Evolutionary conservation across 2,329 filamentous ascomycete species (phyloP).

Genomic region (Iodosphaeria phyllophila): DNA sequence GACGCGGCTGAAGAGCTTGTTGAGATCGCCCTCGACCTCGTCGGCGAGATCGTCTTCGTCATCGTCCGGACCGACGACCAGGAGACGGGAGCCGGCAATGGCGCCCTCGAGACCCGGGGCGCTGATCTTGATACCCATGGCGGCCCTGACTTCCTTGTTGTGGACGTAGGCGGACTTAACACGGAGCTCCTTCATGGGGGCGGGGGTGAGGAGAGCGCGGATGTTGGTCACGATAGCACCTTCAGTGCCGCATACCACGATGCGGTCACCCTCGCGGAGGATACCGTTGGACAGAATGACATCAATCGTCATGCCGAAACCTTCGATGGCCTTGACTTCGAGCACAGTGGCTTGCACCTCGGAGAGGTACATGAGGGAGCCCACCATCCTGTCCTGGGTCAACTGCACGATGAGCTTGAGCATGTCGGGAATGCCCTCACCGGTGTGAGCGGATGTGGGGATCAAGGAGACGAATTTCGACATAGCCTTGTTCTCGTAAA

Average conservation of each 20-base stretch:
- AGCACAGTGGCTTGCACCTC: conserved; percentile 96
- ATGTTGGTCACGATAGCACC: conserved; percentile 92
- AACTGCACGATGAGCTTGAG: conserved; percentile 83
- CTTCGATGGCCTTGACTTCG: conserved; percentile 97
- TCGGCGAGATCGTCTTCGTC: conserved; percentile 95
- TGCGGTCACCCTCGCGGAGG: conserved; percentile 79
- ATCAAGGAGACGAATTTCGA: conserved; percentile 86
- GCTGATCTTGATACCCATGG: conserved; percentile 96
- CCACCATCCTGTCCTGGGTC: conserved; percentile 94
- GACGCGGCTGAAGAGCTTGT: conserved; percentile 77
- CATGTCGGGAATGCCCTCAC: conserved; percentile 97
- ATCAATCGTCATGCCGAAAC: conserved; percentile 96
- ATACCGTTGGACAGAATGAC: conserved; percentile 94
- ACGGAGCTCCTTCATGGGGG: conserved; percentile 80
- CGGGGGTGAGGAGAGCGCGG: conserved; percentile 80
- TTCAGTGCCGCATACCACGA: conserved; percentile 92
- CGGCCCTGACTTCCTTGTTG: conserved; percentile 98
- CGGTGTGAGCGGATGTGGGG: conserved; percentile 94
- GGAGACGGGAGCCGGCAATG: conserved; percentile 85
- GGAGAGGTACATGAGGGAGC: conserved; percentile 92
- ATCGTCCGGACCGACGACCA: conserved; percentile 87
- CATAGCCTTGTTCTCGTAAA: conserved; percentile 97
- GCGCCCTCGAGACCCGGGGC: conserved; percentile 89
- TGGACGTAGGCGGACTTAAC: conserved; percentile 94
- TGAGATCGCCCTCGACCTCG: conserved; percentile 89